Conservation (phyloP, 257 asterid species). For the Nicotiana knightiana region DNA sequence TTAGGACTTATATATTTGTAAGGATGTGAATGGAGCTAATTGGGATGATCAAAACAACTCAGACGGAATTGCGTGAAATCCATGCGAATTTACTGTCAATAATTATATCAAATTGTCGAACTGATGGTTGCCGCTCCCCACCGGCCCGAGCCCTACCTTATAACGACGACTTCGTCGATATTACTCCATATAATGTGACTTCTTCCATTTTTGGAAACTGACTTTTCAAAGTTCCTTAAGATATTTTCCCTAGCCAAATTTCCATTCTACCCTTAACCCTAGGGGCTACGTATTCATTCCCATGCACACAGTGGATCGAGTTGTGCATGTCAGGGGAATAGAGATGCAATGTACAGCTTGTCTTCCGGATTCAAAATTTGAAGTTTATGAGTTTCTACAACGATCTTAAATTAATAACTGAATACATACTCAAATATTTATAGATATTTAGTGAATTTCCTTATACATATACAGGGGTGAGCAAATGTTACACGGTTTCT, state of each 20-base stretch:
- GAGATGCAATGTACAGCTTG: too few species aligned
- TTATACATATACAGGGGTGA: too few species aligned
- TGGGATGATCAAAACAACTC: conserved; percentile 1
- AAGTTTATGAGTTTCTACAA: too few species aligned
- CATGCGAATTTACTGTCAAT: background rate
- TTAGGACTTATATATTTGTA: conserved; percentile 3
- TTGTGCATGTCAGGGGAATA: too few species aligned
- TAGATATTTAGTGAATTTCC: too few species aligned
- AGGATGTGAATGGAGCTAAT: conserved; percentile 15
- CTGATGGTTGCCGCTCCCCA: background rate
- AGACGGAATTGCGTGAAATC: background rate
- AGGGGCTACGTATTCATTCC: background rate
- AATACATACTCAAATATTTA: too few species aligned
- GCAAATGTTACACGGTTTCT: too few species aligned
- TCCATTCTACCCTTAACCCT: background rate
- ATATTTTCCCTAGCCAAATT: background rate
- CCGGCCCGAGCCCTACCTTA: background rate
- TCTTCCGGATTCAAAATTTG: too few species aligned
- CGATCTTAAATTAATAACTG: too few species aligned
- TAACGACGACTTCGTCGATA: background rate
- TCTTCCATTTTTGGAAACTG: background rate
- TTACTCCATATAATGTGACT: background rate
- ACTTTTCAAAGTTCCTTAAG: background rate
- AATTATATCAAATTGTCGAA: background rate
- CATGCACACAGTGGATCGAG: background rate